phyloP scores from a whole-genome alignment of 179 eudicot genomes.

The Pouteria campechiana region DNA sequence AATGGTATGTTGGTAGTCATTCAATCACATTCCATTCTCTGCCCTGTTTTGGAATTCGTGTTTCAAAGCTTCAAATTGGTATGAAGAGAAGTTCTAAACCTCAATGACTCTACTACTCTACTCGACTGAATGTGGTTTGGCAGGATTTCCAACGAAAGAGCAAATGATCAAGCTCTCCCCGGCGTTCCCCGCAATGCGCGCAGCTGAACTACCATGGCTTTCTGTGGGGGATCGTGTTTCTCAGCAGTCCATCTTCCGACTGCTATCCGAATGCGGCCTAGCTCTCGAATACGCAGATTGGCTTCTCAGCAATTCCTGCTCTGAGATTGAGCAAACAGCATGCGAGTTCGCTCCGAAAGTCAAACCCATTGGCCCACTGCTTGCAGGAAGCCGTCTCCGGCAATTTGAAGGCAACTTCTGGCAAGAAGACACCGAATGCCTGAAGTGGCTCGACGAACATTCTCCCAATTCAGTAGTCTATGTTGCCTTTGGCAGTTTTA shows the following conservation, averaged over 20 bases:
- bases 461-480: slow-evolving; percentile 15
- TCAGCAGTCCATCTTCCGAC: slow-evolving; percentile 11
- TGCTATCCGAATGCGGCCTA: not conserved
- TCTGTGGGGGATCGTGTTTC: slow-evolving; percentile 5
- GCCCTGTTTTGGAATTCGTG: too few species aligned
- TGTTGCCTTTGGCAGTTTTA: slow-evolving; percentile 24
- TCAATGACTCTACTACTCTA: slow-evolving; percentile 8
- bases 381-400: slow-evolving; percentile 19
- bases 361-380: slow-evolving; percentile 33
- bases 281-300: slow-evolving; percentile 10
- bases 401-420: slow-evolving; percentile 19
- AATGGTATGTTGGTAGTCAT: slow-evolving; percentile 11
- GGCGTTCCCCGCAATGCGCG: slow-evolving; percentile 21
- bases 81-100: not conserved
- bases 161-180: slow-evolving; percentile 21
- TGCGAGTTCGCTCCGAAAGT: slow-evolving; percentile 10
- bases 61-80: not conserved
- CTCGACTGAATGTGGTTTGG: slow-evolving; percentile 4
- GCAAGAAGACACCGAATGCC: slow-evolving; percentile 25
- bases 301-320: slow-evolving; percentile 31
- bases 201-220: slow-evolving; percentile 19
- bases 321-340: slow-evolving; percentile 24
- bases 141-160: slow-evolving; percentile 18
- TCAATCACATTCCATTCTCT: not conserved
- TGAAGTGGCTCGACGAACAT: slow-evolving; percentile 25